phyloP scores from a whole-genome alignment of 139 green algal genomes.

The Pseudopediastrum boryanum region DNA sequence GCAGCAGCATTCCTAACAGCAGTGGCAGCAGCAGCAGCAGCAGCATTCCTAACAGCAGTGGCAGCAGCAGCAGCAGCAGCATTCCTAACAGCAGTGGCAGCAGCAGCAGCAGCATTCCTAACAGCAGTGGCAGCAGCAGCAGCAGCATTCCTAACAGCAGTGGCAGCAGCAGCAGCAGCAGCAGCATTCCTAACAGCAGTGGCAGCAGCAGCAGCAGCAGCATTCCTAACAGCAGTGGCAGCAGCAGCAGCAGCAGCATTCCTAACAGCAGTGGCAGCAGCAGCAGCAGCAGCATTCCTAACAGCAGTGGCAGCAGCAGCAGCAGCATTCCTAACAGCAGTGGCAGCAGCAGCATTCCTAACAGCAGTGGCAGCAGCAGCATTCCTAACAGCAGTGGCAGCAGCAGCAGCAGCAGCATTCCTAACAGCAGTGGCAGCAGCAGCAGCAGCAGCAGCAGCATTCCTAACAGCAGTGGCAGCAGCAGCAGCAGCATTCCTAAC shows the following conservation, averaged over 20 bases:
- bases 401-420: neutral
- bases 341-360: neutral
- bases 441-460: neutral
- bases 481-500: neutral
- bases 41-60: neutral
- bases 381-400: neutral
- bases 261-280: neutral
- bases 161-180: constrained; percentile 6
- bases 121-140: too few relatives aligned
- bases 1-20: neutral
- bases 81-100: neutral
- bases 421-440: neutral
- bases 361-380: neutral
- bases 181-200: neutral
- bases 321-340: too few relatives aligned
- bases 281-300: neutral
- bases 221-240: neutral
- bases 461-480: neutral
- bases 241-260: neutral
- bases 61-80: neutral
- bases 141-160: neutral
- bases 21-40: neutral
- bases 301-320: constrained; percentile 2
- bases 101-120: too few relatives aligned
- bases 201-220: neutral